Evolutionary conservation across 371 early-diverging fungal species (phyloP).

Genomic region (Mortierella sp.): DNA sequence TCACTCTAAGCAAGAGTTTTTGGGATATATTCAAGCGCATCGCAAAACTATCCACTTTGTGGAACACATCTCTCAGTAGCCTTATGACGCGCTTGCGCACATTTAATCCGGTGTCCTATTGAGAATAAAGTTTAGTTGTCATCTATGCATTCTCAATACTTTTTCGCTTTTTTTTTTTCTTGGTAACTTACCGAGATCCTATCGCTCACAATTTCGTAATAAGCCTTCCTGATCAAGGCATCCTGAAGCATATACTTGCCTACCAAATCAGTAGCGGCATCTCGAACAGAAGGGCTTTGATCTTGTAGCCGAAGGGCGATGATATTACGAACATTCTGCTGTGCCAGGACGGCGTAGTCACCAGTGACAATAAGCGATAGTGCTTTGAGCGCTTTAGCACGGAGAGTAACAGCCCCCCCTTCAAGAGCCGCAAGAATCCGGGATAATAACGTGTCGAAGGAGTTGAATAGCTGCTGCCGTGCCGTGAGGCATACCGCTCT

Average conservation of each 20-base stretch:
- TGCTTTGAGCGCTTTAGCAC: conserved; percentile 83
- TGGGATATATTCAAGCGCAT: conserved; percentile 80
- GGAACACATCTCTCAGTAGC: conserved; percentile 79
- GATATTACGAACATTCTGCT: conserved; percentile 73
- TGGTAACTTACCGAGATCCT: conserved; percentile 70
- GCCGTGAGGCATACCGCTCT: conserved; percentile 63
- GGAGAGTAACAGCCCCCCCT: conserved; percentile 72
- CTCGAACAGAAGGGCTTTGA: conserved; percentile 88
- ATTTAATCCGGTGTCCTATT: conserved; percentile 84
- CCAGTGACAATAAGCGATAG: conserved; percentile 77
- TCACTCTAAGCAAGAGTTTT: conserved; percentile 78
- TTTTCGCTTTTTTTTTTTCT: neutral
- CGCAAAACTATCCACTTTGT: conserved; percentile 59
- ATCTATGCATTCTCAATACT: too few relatives aligned
- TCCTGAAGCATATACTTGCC: conserved; percentile 82
- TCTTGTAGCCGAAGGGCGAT: conserved; percentile 85
- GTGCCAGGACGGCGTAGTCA: conserved; percentile 70
- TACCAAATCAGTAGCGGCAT: conserved; percentile 90
- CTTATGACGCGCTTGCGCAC: conserved; percentile 91
- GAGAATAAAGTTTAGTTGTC: neutral
- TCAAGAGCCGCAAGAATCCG: conserved; percentile 75
- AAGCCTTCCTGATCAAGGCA: conserved; percentile 69
- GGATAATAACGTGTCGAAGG: conserved; percentile 76
- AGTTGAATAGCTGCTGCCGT: conserved; percentile 72
- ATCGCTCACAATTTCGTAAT: conserved; percentile 81